phyloP scores from a whole-genome alignment of 352 stramenopile species.

The Phytophthora citricola region DNA sequence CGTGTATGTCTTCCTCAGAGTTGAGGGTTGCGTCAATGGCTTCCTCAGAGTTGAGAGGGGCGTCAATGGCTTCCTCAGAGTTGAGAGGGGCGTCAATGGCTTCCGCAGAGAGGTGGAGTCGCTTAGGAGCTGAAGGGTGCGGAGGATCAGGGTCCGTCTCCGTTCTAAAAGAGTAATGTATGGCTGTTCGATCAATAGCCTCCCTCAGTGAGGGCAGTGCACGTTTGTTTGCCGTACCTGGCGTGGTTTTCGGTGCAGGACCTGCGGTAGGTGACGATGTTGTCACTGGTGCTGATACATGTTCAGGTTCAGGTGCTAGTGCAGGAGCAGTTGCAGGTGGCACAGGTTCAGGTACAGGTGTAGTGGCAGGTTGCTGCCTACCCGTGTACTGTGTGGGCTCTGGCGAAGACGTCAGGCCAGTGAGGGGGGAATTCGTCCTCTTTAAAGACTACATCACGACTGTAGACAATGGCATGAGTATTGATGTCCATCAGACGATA shows the following conservation, averaged over 20 bases:
- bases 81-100: no score
- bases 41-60: no score
- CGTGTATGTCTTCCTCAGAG: no score
- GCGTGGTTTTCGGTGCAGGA: no score
- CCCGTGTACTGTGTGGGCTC: background rate
- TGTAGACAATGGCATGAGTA: slow-evolving; percentile 12
- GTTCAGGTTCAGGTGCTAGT: no score
- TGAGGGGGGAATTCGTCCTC: background rate
- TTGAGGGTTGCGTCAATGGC: no score
- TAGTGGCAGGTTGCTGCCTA: background rate
- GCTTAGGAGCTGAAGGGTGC: background rate
- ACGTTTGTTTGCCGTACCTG: background rate
- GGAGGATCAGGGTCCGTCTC: no score
- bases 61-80: no score
- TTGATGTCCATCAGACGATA: slow-evolving; percentile 14
- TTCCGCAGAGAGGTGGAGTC: no score
- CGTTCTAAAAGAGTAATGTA: background rate
- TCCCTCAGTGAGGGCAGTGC: background rate
- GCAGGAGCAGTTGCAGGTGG: background rate
- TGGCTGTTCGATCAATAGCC: background rate
- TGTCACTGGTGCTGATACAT: no score
- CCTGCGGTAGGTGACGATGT: no score
- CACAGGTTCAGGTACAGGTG: background rate
- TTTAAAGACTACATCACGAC: slow-evolving; percentile 15
- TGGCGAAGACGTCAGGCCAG: background rate